phyloP scores from a whole-genome alignment of 192 early-diverging fungal species.

The Pilobolus umbonatus region DNA sequence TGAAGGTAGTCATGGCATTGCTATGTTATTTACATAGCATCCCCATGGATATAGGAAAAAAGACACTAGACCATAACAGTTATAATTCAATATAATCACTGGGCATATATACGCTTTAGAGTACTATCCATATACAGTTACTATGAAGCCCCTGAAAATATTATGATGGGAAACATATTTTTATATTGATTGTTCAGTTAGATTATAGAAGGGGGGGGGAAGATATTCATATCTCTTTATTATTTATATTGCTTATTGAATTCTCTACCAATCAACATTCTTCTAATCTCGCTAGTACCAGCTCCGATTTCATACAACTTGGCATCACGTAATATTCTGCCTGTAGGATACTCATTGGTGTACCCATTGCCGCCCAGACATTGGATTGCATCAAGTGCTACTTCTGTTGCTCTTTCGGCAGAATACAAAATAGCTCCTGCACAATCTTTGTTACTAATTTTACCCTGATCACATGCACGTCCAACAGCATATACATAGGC shows the following conservation, averaged over 20 bases:
- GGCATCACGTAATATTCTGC: conserved; percentile 74
- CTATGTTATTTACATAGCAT: no score
- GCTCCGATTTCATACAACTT: conserved; percentile 97
- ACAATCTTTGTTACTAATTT: conserved; percentile 85
- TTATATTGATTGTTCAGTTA: no score
- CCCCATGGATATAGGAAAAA: conserved; percentile 8
- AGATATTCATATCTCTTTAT: neutral
- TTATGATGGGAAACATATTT: neutral
- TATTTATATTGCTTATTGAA: conserved; percentile 64
- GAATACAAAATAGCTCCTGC: conserved; percentile 92
- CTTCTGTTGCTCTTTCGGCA: conserved; percentile 91
- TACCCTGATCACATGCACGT: conserved; percentile 76
- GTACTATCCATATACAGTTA: no score
- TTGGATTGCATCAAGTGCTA: conserved; percentile 89
- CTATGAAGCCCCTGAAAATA: no score
- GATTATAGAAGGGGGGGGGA: neutral
- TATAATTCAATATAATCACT: no score
- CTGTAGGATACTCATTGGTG: conserved; percentile 87
- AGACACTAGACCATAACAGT: no score
- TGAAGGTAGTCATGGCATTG: no score
- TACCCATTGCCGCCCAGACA: conserved; percentile 95
- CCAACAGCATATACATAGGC: conserved; percentile 89
- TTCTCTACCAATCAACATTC: conserved; percentile 85
- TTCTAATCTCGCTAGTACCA: conserved; percentile 89
- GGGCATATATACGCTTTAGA: no score